Evolutionary conservation across 1,284 basidiomycete species (phyloP), one percentile per base, ranked within the genome.

Genomic region (Cystobasidium pallidum): DNA sequence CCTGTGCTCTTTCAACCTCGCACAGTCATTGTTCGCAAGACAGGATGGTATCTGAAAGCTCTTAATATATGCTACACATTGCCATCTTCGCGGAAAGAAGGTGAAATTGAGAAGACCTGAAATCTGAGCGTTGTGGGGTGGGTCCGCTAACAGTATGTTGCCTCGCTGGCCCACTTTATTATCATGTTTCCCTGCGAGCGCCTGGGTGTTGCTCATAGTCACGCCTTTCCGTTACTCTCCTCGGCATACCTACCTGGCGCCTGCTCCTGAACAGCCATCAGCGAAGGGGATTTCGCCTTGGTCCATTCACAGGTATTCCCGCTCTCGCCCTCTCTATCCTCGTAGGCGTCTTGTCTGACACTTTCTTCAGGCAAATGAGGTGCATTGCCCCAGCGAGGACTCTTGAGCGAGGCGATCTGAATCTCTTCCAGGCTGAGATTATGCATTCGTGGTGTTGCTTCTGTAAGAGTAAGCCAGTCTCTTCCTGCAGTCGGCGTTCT

Each of bases 371-470:
- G 57, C 21, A 70, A 55, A 52, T 51, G 57, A 30, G 62, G 62
- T 21, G 62, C 62, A 51, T 64, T 64, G 2, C 55, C 67, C 24
- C 41, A 34, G 8, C 30, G 13, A 2, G 57, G 32, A 21, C 66
- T 55, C 39, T 57, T 58, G 17, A 58, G 54, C n/a, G 66, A 55
- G 17, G 66, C 52, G 52, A 43, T 51, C 43, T 71, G 68, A n/a
- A 71, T n/a, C n/a, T 71, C 68, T 34, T 52, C 68, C 13, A 71
- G 61, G n/a, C 43, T 54, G 7, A 71, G 19, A 47, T 43, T 64
- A 19, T 64, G 68, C 59, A 71, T 63, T 10, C 68, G 59, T 2
- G 68, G 68, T 45, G 68, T 71, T 1, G 21, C 49, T 52, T 71
- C 59, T 64, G 66, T 67, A 15, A 58, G 41, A 36, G 66, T 32